These are phyloP conservation scores for Aspergillus steynii DNA, from an alignment of 495 filamentous ascomycete species.

Conservation along the genomic window DNA sequence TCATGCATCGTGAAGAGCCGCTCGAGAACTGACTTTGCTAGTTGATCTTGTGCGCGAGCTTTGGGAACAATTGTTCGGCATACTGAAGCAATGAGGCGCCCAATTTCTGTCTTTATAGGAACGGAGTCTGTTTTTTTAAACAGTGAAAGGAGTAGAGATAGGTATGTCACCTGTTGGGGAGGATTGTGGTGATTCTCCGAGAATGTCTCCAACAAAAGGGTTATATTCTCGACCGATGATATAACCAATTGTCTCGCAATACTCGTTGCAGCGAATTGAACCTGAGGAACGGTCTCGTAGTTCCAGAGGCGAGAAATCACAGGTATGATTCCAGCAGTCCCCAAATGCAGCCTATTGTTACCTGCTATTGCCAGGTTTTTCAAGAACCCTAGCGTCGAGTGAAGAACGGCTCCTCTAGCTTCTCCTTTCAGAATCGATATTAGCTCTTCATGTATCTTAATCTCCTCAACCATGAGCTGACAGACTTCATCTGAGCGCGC, in stretches of 20 bases:
- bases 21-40: slow-evolving; percentile 32
- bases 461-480: slow-evolving; percentile 52
- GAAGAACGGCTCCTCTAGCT: slow-evolving; percentile 55
- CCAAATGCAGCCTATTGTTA: slow-evolving; percentile 61
- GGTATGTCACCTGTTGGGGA: slow-evolving; percentile 40
- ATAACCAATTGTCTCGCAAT: slow-evolving; percentile 66
- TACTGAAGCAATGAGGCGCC: slow-evolving; percentile 63
- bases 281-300: slow-evolving; percentile 61
- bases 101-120: slow-evolving; percentile 73
- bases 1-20: slow-evolving; percentile 54
- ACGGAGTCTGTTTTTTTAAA: slow-evolving; percentile 57
- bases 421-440: slow-evolving; percentile 51
- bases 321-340: slow-evolving; percentile 49
- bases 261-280: slow-evolving; percentile 68
- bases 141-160: slow-evolving; percentile 61
- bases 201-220: slow-evolving; percentile 41
- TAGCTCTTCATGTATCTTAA: slow-evolving; percentile 56
- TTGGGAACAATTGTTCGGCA: slow-evolving; percentile 58
- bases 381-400: slow-evolving; percentile 70
- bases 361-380: slow-evolving; percentile 75
- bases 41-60: slow-evolving; percentile 29
- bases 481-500: slow-evolving; percentile 68
- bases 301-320: slow-evolving; percentile 62
- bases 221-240: slow-evolving; percentile 59
- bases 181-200: slow-evolving; percentile 36